phyloP scores from a whole-genome alignment of 345 rosid genomes.

The Rhodomyrtus tomentosa region DNA sequence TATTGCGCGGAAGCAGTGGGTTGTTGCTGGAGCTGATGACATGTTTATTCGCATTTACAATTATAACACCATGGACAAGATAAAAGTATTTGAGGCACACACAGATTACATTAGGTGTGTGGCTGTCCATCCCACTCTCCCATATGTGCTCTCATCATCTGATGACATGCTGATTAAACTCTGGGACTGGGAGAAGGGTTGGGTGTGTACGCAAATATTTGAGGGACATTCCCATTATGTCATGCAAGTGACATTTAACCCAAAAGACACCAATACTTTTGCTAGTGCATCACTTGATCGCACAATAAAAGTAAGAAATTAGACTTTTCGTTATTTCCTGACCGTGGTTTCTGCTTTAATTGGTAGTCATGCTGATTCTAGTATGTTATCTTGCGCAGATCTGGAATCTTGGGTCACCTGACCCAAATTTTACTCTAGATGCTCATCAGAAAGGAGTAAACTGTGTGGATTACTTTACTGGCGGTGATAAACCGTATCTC shows the following conservation, averaged over 20 bases:
- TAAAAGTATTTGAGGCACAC: conserved; percentile 50
- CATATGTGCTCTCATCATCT: conserved; percentile 44
- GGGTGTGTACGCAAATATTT: conserved; percentile 60
- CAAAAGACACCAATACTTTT: conserved; percentile 64
- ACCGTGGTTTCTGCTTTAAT: background rate
- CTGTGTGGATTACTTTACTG: conserved; percentile 70
- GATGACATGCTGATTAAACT: conserved; percentile 47
- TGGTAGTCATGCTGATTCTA: background rate
- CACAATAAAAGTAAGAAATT: conserved; percentile 54
- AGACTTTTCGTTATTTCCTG: background rate
- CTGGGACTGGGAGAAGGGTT: conserved; percentile 89
- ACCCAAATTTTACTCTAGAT: conserved; percentile 62
- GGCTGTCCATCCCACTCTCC: conserved; percentile 68
- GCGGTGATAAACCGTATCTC: conserved; percentile 60
- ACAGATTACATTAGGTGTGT: conserved; percentile 75
- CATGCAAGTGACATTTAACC: conserved; percentile 82
- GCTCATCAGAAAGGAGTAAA: conserved; percentile 88
- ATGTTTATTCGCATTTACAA: conserved; percentile 72
- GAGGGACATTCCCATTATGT: conserved; percentile 91
- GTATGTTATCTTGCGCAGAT: conserved; percentile 26
- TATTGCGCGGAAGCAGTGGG: conserved; percentile 11
- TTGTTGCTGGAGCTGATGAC: conserved; percentile 63
- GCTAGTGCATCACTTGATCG: conserved; percentile 38
- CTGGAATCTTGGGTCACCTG: conserved; percentile 86
- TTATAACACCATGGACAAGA: conserved; percentile 52